Evolutionary conservation across 129 eudicot genomes (phyloP).

Genomic region (Kitagawia praeruptora): DNA sequence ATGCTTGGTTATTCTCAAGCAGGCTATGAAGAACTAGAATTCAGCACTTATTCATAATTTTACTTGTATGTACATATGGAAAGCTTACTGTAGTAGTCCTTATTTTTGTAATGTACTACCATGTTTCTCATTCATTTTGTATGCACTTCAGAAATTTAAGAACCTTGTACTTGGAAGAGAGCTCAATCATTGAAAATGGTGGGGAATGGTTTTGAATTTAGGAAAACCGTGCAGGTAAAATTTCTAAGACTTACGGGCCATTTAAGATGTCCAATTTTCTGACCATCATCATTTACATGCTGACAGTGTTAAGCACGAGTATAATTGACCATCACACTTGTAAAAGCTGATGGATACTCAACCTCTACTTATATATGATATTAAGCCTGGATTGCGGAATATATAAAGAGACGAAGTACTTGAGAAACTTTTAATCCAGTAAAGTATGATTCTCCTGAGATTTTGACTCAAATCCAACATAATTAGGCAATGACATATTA

Average conservation of each 20-base stretch:
- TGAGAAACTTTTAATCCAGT: neutral
- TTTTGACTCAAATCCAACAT: neutral
- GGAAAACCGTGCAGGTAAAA: too few relatives aligned
- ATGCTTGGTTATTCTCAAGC: neutral
- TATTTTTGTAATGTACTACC: neutral
- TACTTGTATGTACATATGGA: too few relatives aligned
- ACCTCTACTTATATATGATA: neutral
- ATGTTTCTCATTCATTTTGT: slow-evolving; percentile 8
- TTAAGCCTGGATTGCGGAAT: neutral
- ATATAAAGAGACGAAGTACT: too few relatives aligned
- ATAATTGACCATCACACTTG: neutral
- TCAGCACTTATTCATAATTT: neutral
- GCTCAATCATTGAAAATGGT: slow-evolving; percentile 42
- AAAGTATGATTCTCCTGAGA: neutral
- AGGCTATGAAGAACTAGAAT: neutral
- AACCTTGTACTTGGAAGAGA: slow-evolving; percentile 63
- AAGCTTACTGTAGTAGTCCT: neutral
- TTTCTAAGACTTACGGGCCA: neutral
- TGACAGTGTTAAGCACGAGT: neutral
- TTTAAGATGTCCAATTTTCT: neutral
- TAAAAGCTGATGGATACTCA: neutral
- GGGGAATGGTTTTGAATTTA: too few relatives aligned
- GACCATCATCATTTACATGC: neutral
- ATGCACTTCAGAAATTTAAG: slow-evolving; percentile 47
- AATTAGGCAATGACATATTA: neutral